phyloP scores from a whole-genome alignment of 1,284 basidiomycete species.

The Boletus semigastroideus region DNA sequence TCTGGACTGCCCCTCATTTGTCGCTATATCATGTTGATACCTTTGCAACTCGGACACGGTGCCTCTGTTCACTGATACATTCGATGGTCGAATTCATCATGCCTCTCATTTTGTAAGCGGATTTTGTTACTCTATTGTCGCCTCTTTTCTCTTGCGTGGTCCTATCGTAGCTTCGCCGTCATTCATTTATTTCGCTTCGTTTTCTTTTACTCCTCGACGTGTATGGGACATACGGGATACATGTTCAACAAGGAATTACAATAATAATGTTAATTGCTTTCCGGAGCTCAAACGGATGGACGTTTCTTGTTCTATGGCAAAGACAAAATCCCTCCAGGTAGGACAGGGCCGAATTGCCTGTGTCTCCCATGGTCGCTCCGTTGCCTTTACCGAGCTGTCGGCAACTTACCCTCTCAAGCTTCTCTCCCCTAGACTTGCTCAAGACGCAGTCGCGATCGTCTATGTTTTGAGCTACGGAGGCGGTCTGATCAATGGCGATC shows the following conservation, averaged over 20 bases:
- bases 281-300: background rate
- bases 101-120: conserved; percentile 32
- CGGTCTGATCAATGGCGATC: conserved; percentile 89
- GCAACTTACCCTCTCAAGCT: conserved; percentile 92
- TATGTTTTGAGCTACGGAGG: conserved; percentile 93
- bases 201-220: conserved; percentile 26
- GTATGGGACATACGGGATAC: conserved; percentile 35
- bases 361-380: conserved; percentile 49
- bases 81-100: conserved; percentile 20
- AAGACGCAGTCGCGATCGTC: conserved; percentile 59
- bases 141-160: conserved; percentile 19
- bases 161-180: conserved; percentile 21
- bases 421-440: conserved; percentile 63
- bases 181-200: conserved; percentile 22
- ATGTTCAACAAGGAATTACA: conserved; percentile 34
- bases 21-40: conserved; percentile 17
- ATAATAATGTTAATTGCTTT: conserved; percentile 26
- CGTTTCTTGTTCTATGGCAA: conserved; percentile 1
- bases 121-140: conserved; percentile 30
- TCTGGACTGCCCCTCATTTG: conserved; percentile 3
- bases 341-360: conserved; percentile 60
- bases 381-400: conserved; percentile 73
- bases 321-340: conserved; percentile 37
- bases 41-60: conserved; percentile 21
- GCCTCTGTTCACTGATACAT: conserved; percentile 21